Evolutionary conservation across 352 stramenopile species (phyloP).

Genomic region (Pythium aristosporum): DNA sequence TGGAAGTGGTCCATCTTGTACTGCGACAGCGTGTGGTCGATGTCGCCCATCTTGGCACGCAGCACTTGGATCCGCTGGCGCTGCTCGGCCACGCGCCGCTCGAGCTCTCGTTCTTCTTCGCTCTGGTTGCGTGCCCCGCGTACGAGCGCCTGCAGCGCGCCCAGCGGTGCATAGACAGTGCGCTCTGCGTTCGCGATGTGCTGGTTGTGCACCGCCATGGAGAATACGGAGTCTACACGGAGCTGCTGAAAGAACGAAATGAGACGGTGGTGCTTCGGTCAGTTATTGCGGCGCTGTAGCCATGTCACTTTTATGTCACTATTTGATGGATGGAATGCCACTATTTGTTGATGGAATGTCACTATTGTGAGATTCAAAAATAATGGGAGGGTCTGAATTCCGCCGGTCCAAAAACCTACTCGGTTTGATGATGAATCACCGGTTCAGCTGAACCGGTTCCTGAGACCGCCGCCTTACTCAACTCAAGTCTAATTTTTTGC

Average conservation of each 20-base stretch:
- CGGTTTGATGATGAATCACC: not conserved
- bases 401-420: not conserved
- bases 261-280: not conserved
- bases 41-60: slow-evolving; percentile 34
- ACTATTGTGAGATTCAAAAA: slow-evolving; percentile 1
- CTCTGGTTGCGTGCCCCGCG: slow-evolving; percentile 35
- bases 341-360: slow-evolving; percentile 2
- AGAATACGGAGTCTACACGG: too few species aligned
- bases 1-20: slow-evolving; percentile 49
- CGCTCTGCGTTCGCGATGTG: not conserved
- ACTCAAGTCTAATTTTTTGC: slow-evolving; percentile 2
- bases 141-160: slow-evolving; percentile 42
- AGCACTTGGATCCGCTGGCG: slow-evolving; percentile 38
- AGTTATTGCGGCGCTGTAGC: slow-evolving; percentile 1
- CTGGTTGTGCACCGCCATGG: not conserved
- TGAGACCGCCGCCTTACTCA: slow-evolving; percentile 7
- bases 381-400: slow-evolving; percentile 1
- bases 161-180: slow-evolving; percentile 44
- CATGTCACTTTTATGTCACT: slow-evolving; percentile 14
- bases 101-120: slow-evolving; percentile 38
- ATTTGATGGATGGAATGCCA: too few species aligned
- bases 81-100: slow-evolving; percentile 36
- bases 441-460: slow-evolving; percentile 16
- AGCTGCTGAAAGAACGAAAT: not conserved
- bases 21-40: slow-evolving; percentile 50